Evolutionary conservation across 2,329 filamentous ascomycete genomes (phyloP).

Genomic region (Colletotrichum nymphaeae): DNA sequence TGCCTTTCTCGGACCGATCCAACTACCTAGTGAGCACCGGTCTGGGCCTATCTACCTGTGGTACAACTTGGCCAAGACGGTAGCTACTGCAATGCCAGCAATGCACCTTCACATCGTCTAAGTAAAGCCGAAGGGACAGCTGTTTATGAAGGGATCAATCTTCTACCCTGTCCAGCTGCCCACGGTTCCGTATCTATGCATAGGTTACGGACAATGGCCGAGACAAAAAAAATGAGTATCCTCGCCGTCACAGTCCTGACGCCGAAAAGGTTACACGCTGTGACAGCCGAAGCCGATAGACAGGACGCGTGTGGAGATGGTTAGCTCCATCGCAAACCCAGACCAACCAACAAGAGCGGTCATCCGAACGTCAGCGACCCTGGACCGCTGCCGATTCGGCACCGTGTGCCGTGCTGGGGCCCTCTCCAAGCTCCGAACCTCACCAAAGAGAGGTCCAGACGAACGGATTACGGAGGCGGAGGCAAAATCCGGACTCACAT

Average conservation of each 20-base stretch:
- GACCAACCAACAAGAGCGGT: conserved; percentile 1
- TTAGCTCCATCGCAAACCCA: background rate
- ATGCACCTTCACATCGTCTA: background rate
- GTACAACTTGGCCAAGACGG: background rate
- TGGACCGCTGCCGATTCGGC: conserved; percentile 6
- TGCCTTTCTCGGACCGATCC: background rate
- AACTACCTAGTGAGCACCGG: no score
- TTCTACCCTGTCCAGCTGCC: background rate
- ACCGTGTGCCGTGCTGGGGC: background rate
- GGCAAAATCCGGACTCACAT: background rate
- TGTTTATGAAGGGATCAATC: background rate
- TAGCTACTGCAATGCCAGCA: background rate
- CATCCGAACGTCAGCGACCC: background rate
- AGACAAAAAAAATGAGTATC: background rate
- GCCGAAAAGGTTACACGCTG: conserved; percentile 1
- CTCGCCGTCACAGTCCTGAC: background rate
- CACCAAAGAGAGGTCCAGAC: background rate
- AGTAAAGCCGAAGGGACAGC: no score
- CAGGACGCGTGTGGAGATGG: background rate
- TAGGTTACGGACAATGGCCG: background rate
- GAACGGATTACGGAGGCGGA: background rate
- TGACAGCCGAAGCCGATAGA: background rate
- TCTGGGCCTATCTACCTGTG: no score
- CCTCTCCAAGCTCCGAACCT: background rate
- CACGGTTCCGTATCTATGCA: background rate